Percentiles rank a stretch among this genome's conserved stretches.
Conservation (phyloP, 768 basidiomycete species). For the Lactifluus pinguis region DNA sequence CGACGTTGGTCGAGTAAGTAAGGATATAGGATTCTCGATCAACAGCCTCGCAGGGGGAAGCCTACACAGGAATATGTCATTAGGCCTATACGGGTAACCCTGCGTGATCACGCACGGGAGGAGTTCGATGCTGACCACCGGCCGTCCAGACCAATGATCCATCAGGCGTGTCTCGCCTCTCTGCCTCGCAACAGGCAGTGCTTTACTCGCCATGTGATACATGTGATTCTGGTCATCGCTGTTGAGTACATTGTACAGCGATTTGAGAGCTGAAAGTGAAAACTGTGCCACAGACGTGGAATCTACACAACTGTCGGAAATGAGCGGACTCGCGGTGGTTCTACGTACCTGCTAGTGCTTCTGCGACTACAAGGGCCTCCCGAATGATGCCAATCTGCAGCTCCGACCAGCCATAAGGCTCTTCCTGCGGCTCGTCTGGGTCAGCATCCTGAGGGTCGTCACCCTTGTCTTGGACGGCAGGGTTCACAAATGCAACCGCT, state of each 20-base stretch:
- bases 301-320: slow-evolving; percentile 39
- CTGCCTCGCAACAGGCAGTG: slow-evolving; percentile 63
- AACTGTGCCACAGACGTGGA: slow-evolving; percentile 80
- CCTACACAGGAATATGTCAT: slow-evolving; percentile 31
- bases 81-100: background rate
- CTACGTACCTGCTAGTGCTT: slow-evolving; percentile 75
- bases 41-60: slow-evolving; percentile 63
- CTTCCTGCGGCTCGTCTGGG: slow-evolving; percentile 33
- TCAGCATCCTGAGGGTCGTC: slow-evolving; percentile 29
- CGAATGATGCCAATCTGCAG: slow-evolving; percentile 89
- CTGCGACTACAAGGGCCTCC: slow-evolving; percentile 86
- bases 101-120: slow-evolving; percentile 47
- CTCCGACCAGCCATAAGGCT: slow-evolving; percentile 86
- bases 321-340: background rate
- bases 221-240: slow-evolving; percentile 75
- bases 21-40: slow-evolving; percentile 58
- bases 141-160: slow-evolving; percentile 82
- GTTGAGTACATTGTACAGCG: slow-evolving; percentile 57
- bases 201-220: slow-evolving; percentile 60
- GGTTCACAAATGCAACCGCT: slow-evolving; percentile 45
- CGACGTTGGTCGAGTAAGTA: slow-evolving; percentile 35
- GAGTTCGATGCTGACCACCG: slow-evolving; percentile 71
- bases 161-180: slow-evolving; percentile 64
- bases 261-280: slow-evolving; percentile 78
- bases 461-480: slow-evolving; percentile 1